Evolutionary conservation across 805 yeast species (phyloP).

Genomic region (Suhomyces faveliae): DNA sequence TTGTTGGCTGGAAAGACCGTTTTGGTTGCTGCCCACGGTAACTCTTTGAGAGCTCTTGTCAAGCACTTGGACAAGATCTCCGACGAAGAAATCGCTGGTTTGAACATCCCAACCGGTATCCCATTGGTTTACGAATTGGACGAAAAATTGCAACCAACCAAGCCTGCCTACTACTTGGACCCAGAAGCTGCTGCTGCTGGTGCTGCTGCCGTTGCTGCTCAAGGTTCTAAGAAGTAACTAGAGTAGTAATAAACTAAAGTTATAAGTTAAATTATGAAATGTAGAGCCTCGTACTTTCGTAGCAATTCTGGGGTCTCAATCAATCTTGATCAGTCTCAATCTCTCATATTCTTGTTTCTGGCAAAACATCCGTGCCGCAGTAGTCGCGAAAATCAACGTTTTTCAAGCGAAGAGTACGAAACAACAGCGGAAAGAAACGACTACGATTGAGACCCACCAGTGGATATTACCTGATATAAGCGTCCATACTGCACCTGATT

Average conservation of each 20-base stretch:
- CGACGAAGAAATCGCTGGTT: constrained; percentile 86
- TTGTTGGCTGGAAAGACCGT: constrained; percentile 87
- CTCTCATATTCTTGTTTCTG: not conserved
- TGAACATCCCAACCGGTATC: constrained; percentile 98
- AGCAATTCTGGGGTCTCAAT: no score
- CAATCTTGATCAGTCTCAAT: no score
- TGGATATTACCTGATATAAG: not conserved
- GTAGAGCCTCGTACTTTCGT: no score
- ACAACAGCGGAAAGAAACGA: not conserved
- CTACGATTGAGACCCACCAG: not conserved
- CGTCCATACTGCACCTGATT: not conserved
- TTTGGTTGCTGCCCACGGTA: constrained; percentile 94
- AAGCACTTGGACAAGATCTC: constrained; percentile 93
- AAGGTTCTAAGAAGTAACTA: constrained; percentile 56
- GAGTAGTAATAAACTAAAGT: not conserved
- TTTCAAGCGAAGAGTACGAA: not conserved
- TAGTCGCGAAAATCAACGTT: constrained; percentile 1
- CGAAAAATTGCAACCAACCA: constrained; percentile 79
- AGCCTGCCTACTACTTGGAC: constrained; percentile 94
- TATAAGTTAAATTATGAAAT: no score
- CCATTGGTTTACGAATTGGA: constrained; percentile 97
- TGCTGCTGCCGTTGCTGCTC: constrained; percentile 98
- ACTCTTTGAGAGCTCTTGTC: constrained; percentile 94
- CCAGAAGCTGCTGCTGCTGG: constrained; percentile 99
- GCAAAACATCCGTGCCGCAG: not conserved